phyloP scores from a whole-genome alignment of 257 asterid genomes.

The Solanum medicagineum region DNA sequence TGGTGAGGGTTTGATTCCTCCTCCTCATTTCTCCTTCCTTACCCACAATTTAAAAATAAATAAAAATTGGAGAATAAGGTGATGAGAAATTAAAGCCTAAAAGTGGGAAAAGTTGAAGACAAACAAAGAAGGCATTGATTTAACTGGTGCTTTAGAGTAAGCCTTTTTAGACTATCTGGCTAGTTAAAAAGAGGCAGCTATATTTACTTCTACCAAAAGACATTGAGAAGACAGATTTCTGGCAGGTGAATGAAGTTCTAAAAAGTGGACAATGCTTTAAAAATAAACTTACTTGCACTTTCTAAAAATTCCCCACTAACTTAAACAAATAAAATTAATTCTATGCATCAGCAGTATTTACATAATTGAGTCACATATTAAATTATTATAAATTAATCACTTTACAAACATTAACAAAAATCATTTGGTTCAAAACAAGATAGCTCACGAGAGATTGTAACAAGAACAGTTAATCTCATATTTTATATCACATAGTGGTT shows the following conservation, averaged over 20 bases:
- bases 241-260: background rate
- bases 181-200: background rate
- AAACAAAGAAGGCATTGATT: background rate
- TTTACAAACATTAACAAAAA: background rate
- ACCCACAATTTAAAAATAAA: too few species aligned
- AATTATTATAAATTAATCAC: background rate
- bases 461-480: background rate
- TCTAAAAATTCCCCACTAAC: background rate
- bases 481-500: background rate
- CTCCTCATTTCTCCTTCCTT: too few species aligned
- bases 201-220: background rate
- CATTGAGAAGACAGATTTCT: slow-evolving; percentile 5
- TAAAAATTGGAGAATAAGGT: background rate
- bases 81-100: background rate
- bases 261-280: background rate
- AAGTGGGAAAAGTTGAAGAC: slow-evolving; percentile 1
- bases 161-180: background rate
- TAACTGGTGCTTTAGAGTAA: background rate
- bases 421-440: background rate
- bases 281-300: background rate
- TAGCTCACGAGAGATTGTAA: background rate
- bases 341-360: background rate
- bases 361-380: background rate
- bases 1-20: too few species aligned
- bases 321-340: background rate